Evolutionary conservation across 2,329 filamentous ascomycete genomes (phyloP).

Genomic region (Lachnellula subtilissima): DNA sequence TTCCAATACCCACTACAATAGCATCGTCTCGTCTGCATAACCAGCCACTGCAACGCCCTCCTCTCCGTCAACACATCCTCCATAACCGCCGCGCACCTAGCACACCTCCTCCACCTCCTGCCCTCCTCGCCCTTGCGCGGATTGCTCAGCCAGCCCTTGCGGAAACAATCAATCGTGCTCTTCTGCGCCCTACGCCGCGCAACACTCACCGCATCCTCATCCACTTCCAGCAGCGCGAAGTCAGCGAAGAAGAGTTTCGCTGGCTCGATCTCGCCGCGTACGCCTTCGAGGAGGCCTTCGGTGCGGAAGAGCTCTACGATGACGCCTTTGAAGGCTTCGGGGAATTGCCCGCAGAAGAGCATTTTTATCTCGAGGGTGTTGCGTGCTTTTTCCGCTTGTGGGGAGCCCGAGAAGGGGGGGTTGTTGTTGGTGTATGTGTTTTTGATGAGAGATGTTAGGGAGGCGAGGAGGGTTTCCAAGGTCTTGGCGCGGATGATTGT

Average conservation of each 20-base stretch:
- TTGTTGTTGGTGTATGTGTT: constrained; percentile 22
- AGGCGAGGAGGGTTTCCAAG: constrained; percentile 28
- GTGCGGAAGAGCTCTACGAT: constrained; percentile 28
- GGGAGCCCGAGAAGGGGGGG: constrained; percentile 16
- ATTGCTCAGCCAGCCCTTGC: constrained; percentile 27
- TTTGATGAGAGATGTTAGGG: constrained; percentile 24
- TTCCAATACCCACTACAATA: constrained; percentile 33
- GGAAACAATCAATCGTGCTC: constrained; percentile 29
- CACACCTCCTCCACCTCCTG: constrained; percentile 30
- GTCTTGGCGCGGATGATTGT: constrained; percentile 28
- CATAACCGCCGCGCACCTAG: constrained; percentile 32
- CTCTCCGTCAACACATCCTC: constrained; percentile 30
- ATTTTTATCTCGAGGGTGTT: constrained; percentile 31
- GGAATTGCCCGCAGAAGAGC: constrained; percentile 29
- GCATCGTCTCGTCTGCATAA: constrained; percentile 32
- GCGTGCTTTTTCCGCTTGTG: constrained; percentile 19
- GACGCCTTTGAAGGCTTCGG: constrained; percentile 29
- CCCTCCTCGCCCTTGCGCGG: constrained; percentile 10
- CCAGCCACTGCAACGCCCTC: constrained; percentile 30
- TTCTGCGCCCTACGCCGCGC: constrained; percentile 14
- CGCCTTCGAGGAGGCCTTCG: constrained; percentile 20
- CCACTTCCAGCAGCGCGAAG: constrained; percentile 29
- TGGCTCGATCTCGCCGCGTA: constrained; percentile 31
- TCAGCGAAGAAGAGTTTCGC: constrained; percentile 32
- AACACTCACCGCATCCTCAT: constrained; percentile 25